Conservation (phyloP, 805 yeast species). For the Lipomyces yamadae region DNA sequence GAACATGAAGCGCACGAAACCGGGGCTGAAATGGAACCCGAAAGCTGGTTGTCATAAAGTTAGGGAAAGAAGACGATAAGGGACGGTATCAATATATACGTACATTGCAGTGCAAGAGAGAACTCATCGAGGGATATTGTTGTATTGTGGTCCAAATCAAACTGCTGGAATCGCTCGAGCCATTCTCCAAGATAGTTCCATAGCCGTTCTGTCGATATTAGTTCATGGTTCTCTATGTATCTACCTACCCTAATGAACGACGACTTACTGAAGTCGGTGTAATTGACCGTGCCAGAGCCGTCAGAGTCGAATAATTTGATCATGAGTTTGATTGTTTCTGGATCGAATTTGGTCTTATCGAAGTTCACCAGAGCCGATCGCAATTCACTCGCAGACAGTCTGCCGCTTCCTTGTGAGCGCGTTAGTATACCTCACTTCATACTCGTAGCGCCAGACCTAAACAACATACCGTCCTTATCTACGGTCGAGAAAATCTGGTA, state of each 20-base stretch:
- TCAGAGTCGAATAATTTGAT: constrained; percentile 61
- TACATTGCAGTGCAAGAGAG: constrained; percentile 56
- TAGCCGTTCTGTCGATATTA: constrained; percentile 47
- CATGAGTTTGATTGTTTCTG: constrained; percentile 65
- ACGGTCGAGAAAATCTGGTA: constrained; percentile 39
- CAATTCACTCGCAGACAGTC: constrained; percentile 60
- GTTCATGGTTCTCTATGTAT: not conserved
- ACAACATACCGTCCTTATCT: constrained; percentile 28
- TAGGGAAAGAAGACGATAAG: not conserved
- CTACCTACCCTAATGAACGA: constrained; percentile 30
- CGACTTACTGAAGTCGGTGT: constrained; percentile 58
- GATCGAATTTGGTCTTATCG: constrained; percentile 65
- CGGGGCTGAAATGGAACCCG: constrained; percentile 65
- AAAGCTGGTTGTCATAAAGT: constrained; percentile 51
- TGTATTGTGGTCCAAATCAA: constrained; percentile 63
- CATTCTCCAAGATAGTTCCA: constrained; percentile 73
- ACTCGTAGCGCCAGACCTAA: no score
- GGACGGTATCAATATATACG: not conserved
- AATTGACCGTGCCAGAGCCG: constrained; percentile 52
- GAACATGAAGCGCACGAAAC: constrained; percentile 62
- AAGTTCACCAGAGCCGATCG: constrained; percentile 63
- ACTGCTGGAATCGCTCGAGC: constrained; percentile 64
- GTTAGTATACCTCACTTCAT: not conserved
- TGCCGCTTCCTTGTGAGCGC: constrained; percentile 25
- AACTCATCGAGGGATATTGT: constrained; percentile 70